Evolutionary conservation across 176 grass and related monocot genomes (phyloP).

Genomic region (Ensete ventricosum): DNA sequence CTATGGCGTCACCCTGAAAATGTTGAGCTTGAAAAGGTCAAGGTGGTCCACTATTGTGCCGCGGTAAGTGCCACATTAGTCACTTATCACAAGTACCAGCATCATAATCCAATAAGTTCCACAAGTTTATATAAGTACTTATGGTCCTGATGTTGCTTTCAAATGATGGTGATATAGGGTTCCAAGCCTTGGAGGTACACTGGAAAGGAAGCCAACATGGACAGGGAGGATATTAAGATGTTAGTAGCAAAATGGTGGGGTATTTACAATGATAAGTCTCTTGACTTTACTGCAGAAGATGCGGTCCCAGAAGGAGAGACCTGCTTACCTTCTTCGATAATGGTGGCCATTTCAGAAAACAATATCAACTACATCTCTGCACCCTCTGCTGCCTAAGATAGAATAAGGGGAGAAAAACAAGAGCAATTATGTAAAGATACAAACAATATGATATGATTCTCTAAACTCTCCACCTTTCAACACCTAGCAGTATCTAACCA

Average conservation of each 20-base stretch:
- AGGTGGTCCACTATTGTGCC: slow-evolving; percentile 8
- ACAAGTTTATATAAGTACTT: neutral
- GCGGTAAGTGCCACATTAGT: slow-evolving; percentile 10
- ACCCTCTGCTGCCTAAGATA: neutral
- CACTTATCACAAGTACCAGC: neutral
- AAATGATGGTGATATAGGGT: neutral
- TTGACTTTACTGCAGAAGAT: slow-evolving; percentile 1
- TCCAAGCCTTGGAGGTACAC: slow-evolving; percentile 11
- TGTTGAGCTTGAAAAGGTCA: slow-evolving; percentile 4
- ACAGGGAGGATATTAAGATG: slow-evolving; percentile 10
- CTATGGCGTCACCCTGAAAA: slow-evolving; percentile 8
- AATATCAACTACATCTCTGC: neutral
- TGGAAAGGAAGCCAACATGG: slow-evolving; percentile 11
- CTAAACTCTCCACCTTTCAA: too few species aligned
- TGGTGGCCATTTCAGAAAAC: neutral
- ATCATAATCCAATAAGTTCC: neutral
- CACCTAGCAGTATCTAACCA: too few species aligned
- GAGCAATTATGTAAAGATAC: neutral
- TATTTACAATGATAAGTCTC: neutral
- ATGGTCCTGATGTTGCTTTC: neutral
- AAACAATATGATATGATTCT: neutral
- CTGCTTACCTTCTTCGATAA: neutral
- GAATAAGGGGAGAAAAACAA: neutral
- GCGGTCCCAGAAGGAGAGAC: neutral
- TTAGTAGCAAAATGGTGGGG: slow-evolving; percentile 10